Conservation (phyloP, 441 rosid species). For the Adansonia grandidieri region DNA sequence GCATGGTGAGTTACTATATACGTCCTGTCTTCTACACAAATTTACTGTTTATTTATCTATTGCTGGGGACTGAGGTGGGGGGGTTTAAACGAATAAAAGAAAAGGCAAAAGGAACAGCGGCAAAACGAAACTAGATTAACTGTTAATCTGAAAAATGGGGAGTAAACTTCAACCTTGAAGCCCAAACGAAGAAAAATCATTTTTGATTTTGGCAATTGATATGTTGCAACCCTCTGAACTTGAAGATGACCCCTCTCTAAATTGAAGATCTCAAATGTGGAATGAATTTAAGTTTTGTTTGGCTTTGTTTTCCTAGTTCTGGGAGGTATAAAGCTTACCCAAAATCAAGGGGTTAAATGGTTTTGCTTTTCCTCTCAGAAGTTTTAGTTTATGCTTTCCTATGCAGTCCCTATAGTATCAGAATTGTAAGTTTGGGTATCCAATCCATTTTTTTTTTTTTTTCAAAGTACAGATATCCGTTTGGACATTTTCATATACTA, state of each 20-base stretch:
- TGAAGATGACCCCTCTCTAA: not conserved
- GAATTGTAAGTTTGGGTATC: not conserved
- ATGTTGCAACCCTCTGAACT: not conserved
- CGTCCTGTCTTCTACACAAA: not conserved
- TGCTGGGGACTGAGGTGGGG: not conserved
- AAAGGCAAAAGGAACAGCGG: not conserved
- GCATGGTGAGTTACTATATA: constrained; percentile 63
- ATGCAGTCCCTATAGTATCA: constrained; percentile 35
- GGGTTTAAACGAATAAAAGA: not conserved
- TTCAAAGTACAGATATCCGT: not conserved
- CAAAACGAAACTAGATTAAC: not conserved
- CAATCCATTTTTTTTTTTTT: not conserved
- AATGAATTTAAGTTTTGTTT: not conserved
- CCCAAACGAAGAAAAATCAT: not conserved
- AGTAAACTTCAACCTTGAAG: constrained; percentile 1
- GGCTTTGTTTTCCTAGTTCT: constrained; percentile 11
- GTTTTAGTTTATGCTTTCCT: not conserved
- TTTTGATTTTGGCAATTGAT: not conserved
- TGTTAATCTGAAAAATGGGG: too few species aligned
- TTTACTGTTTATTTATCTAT: not conserved
- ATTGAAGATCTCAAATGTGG: not conserved
- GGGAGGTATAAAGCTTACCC: not conserved
- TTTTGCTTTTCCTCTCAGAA: not conserved
- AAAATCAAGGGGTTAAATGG: not conserved
- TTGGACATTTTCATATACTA: not conserved